Conservation (phyloP, 305 asterid genomes). For the Plantago lanceolata region DNA sequence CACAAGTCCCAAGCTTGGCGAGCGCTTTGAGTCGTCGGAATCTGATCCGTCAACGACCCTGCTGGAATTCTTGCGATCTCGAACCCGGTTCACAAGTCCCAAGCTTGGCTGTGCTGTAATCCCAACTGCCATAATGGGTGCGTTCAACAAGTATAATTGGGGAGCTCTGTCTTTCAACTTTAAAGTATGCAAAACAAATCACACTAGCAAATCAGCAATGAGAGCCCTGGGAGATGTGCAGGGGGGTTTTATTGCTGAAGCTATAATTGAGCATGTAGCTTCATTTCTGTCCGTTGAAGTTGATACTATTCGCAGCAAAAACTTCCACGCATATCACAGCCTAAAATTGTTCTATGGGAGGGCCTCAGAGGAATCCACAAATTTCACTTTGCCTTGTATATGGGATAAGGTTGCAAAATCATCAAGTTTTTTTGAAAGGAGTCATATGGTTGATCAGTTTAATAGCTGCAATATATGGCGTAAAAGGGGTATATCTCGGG, state of each 20-base stretch:
- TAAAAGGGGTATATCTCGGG: conserved; percentile 61
- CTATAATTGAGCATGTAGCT: conserved; percentile 57
- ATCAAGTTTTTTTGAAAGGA: conserved; percentile 35
- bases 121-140: too few relatives aligned
- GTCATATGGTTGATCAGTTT: conserved; percentile 29
- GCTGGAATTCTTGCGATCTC: conserved; percentile 51
- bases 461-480: conserved; percentile 37
- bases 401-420: conserved; percentile 49
- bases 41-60: conserved; percentile 62
- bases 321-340: conserved; percentile 52
- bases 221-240: conserved; percentile 72
- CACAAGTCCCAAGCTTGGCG: conserved; percentile 54
- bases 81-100: conserved; percentile 57
- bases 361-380: conserved; percentile 33
- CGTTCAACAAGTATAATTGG: conserved; percentile 55
- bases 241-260: conserved; percentile 56
- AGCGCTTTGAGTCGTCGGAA: conserved; percentile 44
- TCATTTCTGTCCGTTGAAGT: conserved; percentile 37
- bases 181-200: conserved; percentile 61
- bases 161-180: conserved; percentile 56
- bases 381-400: conserved; percentile 46
- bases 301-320: conserved; percentile 42
- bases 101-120: conserved; percentile 78
- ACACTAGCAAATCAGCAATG: conserved; percentile 57
- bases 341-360: conserved; percentile 34